A percentile compares a stretch with the other conserved stretches of the same genome.
These are phyloP conservation scores for Protomyces gravidus DNA, from an alignment of 1,139 yeast genomes.

Conservation along the genomic window DNA sequence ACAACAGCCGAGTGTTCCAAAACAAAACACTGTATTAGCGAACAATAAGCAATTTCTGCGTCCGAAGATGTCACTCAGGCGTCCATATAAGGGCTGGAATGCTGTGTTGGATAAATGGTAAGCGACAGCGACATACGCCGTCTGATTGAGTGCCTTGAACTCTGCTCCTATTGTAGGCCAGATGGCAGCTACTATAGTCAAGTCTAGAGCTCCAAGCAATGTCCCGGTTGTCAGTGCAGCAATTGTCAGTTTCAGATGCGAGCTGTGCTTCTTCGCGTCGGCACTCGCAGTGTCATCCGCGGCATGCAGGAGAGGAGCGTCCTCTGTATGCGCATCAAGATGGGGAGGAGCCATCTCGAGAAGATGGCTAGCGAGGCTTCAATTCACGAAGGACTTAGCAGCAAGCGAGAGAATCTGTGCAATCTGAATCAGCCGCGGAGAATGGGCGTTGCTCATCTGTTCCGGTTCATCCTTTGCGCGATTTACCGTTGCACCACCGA, in stretches of 20 bases:
- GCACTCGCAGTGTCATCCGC: too few species aligned
- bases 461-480: too few species aligned
- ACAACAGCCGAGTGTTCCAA: slow-evolving; percentile 46
- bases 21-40: slow-evolving; percentile 48
- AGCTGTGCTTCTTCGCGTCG: too few species aligned
- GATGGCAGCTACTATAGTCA: slow-evolving; percentile 62
- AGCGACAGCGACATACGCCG: slow-evolving; percentile 60
- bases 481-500: too few species aligned
- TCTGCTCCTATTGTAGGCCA: slow-evolving; percentile 62
- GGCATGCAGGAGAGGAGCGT: too few species aligned
- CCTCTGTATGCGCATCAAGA: too few species aligned
- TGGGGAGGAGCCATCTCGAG: too few species aligned
- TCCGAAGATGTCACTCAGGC: slow-evolving; percentile 53
- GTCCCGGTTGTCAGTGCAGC: slow-evolving; percentile 42
- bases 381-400: too few species aligned
- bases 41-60: slow-evolving; percentile 46
- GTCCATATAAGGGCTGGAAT: slow-evolving; percentile 65
- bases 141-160: slow-evolving; percentile 51
- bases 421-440: too few species aligned
- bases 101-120: slow-evolving; percentile 59
- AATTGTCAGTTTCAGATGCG: slow-evolving; percentile 10
- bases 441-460: too few species aligned
- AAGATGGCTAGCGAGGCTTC: too few species aligned
- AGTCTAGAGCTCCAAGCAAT: slow-evolving; percentile 58
- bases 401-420: too few species aligned